Evolutionary conservation across 179 eudicot genomes (phyloP), one percentile per base, ranked within the genome.

Genomic region (Drosera spatulata): DNA sequence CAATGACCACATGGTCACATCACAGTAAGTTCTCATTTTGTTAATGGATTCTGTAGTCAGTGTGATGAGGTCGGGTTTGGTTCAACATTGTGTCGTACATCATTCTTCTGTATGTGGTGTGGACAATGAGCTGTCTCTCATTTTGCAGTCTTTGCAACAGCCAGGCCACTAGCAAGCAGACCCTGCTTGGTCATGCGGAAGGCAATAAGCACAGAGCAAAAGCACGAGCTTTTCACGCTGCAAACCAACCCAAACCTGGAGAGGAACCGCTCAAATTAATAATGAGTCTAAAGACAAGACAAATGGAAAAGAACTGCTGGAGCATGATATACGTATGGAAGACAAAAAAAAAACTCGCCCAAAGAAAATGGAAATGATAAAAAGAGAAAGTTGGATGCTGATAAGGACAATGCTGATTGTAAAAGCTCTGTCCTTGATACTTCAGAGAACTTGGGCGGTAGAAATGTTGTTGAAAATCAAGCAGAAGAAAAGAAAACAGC

Each of bases 131-230:
- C 54, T 46, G 41, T 10, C 14, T 6, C 15, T 51, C 9, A 9
- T 43, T 60, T 15, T 71, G 77, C 78, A 88, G 96, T 69, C 80
- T 91, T 3, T 91, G 97, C 71, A 83, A 88, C 72, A 85, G 88
- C 41, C 74, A 73, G 39, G 83, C 96, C 66, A 88, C 97, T 45
- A 91, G 97, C 73, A 72, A 79, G 72, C 97, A 91, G 71, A 69
- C 97, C 49, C 71, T 91, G 72, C 88, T 88, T 63, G 72, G 77
- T 63, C 97, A 91, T 77, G 95, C 84, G 46, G 97, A 88, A 55
- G 96, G 97, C 22, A 91, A 91, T 72, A 88, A 88, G 65, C 97
- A 91, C 72, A 76, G 85, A 68, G 95, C 83, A 57, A 91, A 91
- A 65, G 95, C 88, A 61, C 75, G 95, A 63, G 97, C 84, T 10